phyloP scores from a whole-genome alignment of 2,329 filamentous ascomycete species.

The Ceratocystis lukuohia region DNA sequence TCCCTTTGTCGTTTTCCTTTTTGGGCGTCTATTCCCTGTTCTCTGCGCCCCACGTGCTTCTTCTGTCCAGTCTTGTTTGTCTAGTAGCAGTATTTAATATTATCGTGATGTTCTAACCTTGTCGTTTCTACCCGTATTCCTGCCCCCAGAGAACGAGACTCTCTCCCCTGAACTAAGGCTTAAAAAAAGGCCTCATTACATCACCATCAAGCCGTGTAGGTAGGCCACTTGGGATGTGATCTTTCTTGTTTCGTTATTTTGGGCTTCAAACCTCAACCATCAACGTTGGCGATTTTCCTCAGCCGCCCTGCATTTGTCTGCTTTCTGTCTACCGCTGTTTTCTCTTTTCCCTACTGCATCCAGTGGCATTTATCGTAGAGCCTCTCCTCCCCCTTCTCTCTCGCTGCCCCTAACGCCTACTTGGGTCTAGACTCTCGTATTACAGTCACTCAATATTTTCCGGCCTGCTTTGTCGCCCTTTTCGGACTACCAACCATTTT shows the following conservation, averaged over 20 bases:
- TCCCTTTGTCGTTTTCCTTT: neutral
- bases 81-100: too few relatives aligned
- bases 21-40: neutral
- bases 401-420: neutral
- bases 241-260: too few relatives aligned
- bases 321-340: neutral
- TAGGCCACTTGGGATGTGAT: too few relatives aligned
- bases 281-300: neutral
- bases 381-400: neutral
- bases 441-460: neutral
- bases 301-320: neutral
- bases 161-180: too few relatives aligned
- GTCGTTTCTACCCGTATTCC: neutral
- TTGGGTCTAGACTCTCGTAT: neutral
- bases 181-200: too few relatives aligned
- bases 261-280: neutral
- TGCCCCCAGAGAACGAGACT: neutral
- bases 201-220: too few relatives aligned
- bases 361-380: neutral
- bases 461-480: neutral
- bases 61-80: neutral
- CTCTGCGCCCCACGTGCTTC: neutral
- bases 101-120: too few relatives aligned
- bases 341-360: neutral
- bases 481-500: neutral